Evolutionary conservation across 805 yeast genomes (phyloP).

Genomic region (Suhomyces xylopsoci): DNA sequence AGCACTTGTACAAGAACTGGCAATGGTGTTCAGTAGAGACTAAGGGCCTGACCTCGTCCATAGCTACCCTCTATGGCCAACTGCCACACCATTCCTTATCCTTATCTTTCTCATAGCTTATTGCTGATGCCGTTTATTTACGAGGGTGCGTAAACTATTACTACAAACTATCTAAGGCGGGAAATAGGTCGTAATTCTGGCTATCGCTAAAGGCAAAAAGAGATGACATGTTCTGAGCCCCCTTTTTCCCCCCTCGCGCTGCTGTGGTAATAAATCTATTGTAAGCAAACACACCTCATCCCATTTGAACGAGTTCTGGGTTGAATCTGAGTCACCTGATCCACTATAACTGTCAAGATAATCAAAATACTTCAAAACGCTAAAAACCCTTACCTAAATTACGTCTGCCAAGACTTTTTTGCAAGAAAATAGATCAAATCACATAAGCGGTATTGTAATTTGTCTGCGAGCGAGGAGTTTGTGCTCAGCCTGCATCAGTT

Average conservation of each 20-base stretch:
- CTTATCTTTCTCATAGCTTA: neutral
- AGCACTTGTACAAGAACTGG: neutral
- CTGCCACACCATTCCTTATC: neutral
- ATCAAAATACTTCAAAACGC: neutral
- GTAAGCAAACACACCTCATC: neutral
- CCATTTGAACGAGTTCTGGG: neutral
- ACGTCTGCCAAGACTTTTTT: slow-evolving; percentile 3
- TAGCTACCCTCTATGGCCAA: neutral
- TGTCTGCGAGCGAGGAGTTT: neutral
- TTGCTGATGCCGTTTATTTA: neutral
- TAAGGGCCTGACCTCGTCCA: neutral
- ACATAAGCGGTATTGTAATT: neutral
- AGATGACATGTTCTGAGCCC: neutral
- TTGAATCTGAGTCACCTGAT: neutral
- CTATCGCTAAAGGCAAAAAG: neutral
- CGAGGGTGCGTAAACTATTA: neutral
- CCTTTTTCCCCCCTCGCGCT: neutral
- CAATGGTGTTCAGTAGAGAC: neutral
- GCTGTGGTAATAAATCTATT: neutral
- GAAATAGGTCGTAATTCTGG: neutral
- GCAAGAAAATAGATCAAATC: neutral
- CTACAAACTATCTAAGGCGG: neutral
- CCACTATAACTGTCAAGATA: neutral
- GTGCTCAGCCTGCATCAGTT: neutral
- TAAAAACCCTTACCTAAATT: neutral